Evolutionary conservation across 495 filamentous ascomycete genomes (phyloP).

Genomic region (Aspergillus sparsus): DNA sequence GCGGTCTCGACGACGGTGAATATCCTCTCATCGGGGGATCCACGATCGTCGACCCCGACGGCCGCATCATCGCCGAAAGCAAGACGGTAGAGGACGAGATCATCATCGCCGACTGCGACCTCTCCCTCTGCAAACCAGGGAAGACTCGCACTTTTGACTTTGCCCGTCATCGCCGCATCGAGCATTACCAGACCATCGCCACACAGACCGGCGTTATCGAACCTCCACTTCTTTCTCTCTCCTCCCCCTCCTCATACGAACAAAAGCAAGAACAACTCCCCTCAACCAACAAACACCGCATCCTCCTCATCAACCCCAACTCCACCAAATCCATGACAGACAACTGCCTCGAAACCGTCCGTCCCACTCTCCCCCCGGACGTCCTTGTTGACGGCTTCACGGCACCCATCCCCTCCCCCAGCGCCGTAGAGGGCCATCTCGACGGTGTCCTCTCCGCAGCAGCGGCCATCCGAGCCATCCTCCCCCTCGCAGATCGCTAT

Average conservation of each 20-base stretch:
- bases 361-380: slow-evolving; percentile 42
- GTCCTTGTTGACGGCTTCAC: slow-evolving; percentile 49
- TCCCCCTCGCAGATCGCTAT: slow-evolving; percentile 41
- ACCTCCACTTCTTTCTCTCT: slow-evolving; percentile 23
- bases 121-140: slow-evolving; percentile 44
- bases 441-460: slow-evolving; percentile 48
- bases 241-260: background rate
- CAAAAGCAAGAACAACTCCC: background rate
- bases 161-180: slow-evolving; percentile 46
- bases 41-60: slow-evolving; percentile 50
- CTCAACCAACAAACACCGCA: slow-evolving; percentile 13
- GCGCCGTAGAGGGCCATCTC: slow-evolving; percentile 47
- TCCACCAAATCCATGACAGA: slow-evolving; percentile 49
- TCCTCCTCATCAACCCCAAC: slow-evolving; percentile 53
- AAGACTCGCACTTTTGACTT: slow-evolving; percentile 52
- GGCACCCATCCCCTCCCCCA: slow-evolving; percentile 43
- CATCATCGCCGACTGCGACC: slow-evolving; percentile 47
- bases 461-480: slow-evolving; percentile 37
- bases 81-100: slow-evolving; percentile 47
- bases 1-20: slow-evolving; percentile 48
- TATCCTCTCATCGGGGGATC: slow-evolving; percentile 50
- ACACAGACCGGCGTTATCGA: slow-evolving; percentile 48
- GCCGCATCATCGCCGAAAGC: slow-evolving; percentile 48
- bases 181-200: slow-evolving; percentile 45
- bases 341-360: slow-evolving; percentile 41